Conservation (phyloP, 495 filamentous ascomycete species). For the Cryomyces minteri region DNA sequence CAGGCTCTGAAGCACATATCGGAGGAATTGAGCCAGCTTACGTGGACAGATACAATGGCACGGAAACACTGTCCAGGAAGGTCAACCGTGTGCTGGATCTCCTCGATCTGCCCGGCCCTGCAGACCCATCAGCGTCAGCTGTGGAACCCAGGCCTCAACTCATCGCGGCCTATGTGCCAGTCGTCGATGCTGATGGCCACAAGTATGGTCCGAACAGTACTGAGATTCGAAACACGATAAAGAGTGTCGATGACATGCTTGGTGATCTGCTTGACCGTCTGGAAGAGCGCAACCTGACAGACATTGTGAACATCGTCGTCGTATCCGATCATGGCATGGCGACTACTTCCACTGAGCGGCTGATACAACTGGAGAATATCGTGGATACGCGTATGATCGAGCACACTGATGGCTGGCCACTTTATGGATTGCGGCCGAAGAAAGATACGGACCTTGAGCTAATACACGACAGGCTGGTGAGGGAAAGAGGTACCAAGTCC, state of each 20-base stretch:
- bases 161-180: constrained; percentile 85
- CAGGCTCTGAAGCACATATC: constrained; percentile 74
- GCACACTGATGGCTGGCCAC: constrained; percentile 87
- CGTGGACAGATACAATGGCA: constrained; percentile 67
- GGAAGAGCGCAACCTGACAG: constrained; percentile 62
- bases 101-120: constrained; percentile 59
- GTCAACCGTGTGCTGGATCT: constrained; percentile 57
- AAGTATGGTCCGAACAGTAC: constrained; percentile 86
- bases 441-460: constrained; percentile 30
- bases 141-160: constrained; percentile 52
- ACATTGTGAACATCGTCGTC: constrained; percentile 90
- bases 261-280: constrained; percentile 56
- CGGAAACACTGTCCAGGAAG: constrained; percentile 55
- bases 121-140: constrained; percentile 21
- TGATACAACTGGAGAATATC: constrained; percentile 86
- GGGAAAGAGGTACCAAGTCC: constrained; percentile 33
- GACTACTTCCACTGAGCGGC: constrained; percentile 59
- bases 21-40: constrained; percentile 47
- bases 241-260: constrained; percentile 61
- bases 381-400: constrained; percentile 55
- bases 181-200: constrained; percentile 76
- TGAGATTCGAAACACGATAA: constrained; percentile 59
- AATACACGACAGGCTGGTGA: constrained; percentile 23
- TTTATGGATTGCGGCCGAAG: constrained; percentile 71
- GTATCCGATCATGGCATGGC: constrained; percentile 99